Base-by-base conservation (phyloP, 176 grass and related monocot species). In the Lolium perenne region DNA sequence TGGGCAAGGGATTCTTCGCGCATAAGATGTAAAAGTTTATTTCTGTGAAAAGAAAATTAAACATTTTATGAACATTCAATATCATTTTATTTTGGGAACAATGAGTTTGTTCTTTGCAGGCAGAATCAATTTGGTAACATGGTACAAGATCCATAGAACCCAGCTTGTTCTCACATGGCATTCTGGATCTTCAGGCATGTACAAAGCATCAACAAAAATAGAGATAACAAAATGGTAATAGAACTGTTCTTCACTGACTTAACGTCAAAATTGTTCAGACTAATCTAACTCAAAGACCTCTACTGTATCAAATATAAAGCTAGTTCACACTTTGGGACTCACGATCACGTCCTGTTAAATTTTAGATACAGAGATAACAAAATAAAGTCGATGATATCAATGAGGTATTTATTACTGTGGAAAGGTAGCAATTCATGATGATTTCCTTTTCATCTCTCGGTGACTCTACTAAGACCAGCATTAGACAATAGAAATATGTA, bases 341-440 rank as follows among this genome's bases (percentile, higher is more conserved):
- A 80, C 25, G 12, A 50, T 15, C 69, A 26, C 16, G 21, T 23
- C 41, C 40, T 16, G 16, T 29, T 54, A 72, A 80, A 23, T 57
- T 71, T 59, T 47, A 59, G 38, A 70, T 29, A 20, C 16, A 53
- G 16, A 54, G 32, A 85, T 35, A 46, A 16, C 18, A 85, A 25
- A 9, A 73, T 40, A 75, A 53, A 54, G 49, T 71, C 12, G 59
- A 85, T 79, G 65, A 18, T 16, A 78, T 86, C 17, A 72, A 78
- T 17, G 65, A 38, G 1, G 45, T 10, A 46, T 21, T 71, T 40
- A 55, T 35, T 76, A 76, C 4, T 49, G 14, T 71, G 55, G 9
- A 32, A 85, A 26, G 60, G 60, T 20, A 65, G 76, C n/a, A 57
- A 45, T 29, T 38, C 58, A 49, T 62, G 47, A 40, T 38, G 40